A percentile compares a stretch with the other conserved stretches of the same genome.
Conservation (phyloP, 768 basidiomycete species). For the Gymnopilus dilepis region DNA sequence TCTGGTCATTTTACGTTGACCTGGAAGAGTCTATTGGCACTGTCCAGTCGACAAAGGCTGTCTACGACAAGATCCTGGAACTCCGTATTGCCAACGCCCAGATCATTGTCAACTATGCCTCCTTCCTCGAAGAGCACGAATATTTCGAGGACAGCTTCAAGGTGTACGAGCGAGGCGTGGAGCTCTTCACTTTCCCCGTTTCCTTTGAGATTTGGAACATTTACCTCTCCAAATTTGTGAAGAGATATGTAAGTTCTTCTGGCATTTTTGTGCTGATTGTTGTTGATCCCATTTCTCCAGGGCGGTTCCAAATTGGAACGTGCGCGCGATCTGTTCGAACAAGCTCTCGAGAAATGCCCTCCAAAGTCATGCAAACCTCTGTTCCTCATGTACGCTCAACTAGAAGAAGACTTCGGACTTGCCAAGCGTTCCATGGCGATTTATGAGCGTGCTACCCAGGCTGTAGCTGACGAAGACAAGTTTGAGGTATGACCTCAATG, state of each 20-base stretch:
- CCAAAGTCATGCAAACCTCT: conserved; percentile 93
- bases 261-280: background rate
- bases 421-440: conserved; percentile 97
- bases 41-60: conserved; percentile 87
- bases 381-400: conserved; percentile 94
- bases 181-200: conserved; percentile 96
- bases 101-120: conserved; percentile 95
- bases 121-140: conserved; percentile 96
- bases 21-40: conserved; percentile 97
- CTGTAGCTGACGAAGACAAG: conserved; percentile 88
- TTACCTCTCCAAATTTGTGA: conserved; percentile 95
- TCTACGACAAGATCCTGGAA: conserved; percentile 96
- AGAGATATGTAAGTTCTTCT: conserved; percentile 79
- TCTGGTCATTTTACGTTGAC: conserved; percentile 99
- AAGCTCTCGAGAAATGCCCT: conserved; percentile 96
- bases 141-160: conserved; percentile 99
- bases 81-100: conserved; percentile 98
- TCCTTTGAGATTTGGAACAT: conserved; percentile 99
- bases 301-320: conserved; percentile 94
- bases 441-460: conserved; percentile 89
- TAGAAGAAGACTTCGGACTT: conserved; percentile 94
- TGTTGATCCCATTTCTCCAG: conserved; percentile 41
- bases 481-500: conserved; percentile 74
- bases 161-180: conserved; percentile 96
- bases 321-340: conserved; percentile 96